Conservation (phyloP, 2,329 filamentous ascomycete genomes). For the Aspergillus oerlinghausenensis region DNA sequence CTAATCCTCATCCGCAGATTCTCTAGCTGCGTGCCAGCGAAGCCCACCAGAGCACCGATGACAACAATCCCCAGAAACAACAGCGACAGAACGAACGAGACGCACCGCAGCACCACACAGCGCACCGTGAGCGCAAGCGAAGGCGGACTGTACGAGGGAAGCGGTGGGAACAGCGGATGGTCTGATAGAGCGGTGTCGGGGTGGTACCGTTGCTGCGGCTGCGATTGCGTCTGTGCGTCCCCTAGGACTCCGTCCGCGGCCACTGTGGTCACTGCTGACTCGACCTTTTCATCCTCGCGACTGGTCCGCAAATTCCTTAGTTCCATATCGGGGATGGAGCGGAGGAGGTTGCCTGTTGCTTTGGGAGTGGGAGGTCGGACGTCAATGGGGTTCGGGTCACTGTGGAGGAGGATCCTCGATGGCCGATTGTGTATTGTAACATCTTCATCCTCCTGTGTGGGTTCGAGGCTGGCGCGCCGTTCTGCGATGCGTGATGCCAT, state of each 20-base stretch:
- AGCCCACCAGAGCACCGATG: slow-evolving; percentile 66
- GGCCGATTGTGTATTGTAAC: not conserved
- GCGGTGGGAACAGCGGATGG: slow-evolving; percentile 66
- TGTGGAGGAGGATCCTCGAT: not conserved
- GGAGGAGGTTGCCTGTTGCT: not conserved
- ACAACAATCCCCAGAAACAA: slow-evolving; percentile 73
- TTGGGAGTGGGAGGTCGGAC: not conserved
- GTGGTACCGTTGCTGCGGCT: not conserved
- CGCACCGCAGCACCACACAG: slow-evolving; percentile 59
- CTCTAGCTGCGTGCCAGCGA: slow-evolving; percentile 51
- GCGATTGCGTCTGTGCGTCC: not conserved
- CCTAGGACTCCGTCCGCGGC: slow-evolving; percentile 12
- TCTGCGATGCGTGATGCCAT: not conserved
- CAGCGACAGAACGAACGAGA: slow-evolving; percentile 72
- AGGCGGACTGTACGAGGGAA: slow-evolving; percentile 76
- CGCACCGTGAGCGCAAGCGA: slow-evolving; percentile 62
- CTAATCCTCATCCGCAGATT: slow-evolving; percentile 52
- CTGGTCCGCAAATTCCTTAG: not conserved
- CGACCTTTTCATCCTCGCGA: not conserved
- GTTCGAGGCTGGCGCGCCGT: not conserved
- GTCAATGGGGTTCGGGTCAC: not conserved
- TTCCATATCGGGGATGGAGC: not conserved
- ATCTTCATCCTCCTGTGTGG: not conserved
- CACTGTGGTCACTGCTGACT: not conserved
- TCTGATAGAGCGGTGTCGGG: not conserved